These are phyloP conservation scores for Ophiosphaerella korrae DNA, from an alignment of 2,329 filamentous ascomycete species.

Conservation along the genomic window DNA sequence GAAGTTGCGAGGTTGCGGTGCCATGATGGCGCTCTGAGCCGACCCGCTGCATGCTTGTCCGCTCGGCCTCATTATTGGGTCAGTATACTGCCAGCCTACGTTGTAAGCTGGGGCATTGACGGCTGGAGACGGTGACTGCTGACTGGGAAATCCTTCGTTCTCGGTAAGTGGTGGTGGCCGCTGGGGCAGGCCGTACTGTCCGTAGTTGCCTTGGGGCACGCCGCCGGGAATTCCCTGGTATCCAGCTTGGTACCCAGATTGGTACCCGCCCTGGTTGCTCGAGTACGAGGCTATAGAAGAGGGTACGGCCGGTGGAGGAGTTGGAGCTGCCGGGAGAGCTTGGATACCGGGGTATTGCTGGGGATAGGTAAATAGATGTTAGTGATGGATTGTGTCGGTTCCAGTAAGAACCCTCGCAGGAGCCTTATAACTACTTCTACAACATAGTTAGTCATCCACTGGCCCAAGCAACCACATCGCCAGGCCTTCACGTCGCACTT, in stretches of 20 bases:
- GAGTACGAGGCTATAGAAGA: slow-evolving; percentile 27
- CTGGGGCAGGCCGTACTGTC: slow-evolving; percentile 17
- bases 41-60: slow-evolving; percentile 1
- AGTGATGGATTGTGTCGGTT: background rate
- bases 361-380: slow-evolving; percentile 9
- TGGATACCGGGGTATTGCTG: slow-evolving; percentile 29
- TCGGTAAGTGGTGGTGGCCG: slow-evolving; percentile 25
- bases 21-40: slow-evolving; percentile 15
- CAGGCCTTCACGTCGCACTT: slow-evolving; percentile 9
- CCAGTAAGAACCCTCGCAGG: background rate
- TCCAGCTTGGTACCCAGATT: slow-evolving; percentile 15
- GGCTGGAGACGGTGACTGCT: slow-evolving; percentile 12
- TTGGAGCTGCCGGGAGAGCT: slow-evolving; percentile 32
- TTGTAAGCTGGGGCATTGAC: slow-evolving; percentile 15
- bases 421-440: slow-evolving; percentile 14
- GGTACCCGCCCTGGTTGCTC: slow-evolving; percentile 17
- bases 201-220: slow-evolving; percentile 12
- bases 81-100: slow-evolving; percentile 23
- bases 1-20: slow-evolving; percentile 10
- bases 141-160: slow-evolving; percentile 10
- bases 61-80: slow-evolving; percentile 13
- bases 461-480: background rate
- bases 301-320: slow-evolving; percentile 29
- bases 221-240: slow-evolving; percentile 10
- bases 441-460: slow-evolving; percentile 10